Conservation (phyloP, 2,329 filamentous ascomycete species). For the Akanthomyces muscarius region DNA sequence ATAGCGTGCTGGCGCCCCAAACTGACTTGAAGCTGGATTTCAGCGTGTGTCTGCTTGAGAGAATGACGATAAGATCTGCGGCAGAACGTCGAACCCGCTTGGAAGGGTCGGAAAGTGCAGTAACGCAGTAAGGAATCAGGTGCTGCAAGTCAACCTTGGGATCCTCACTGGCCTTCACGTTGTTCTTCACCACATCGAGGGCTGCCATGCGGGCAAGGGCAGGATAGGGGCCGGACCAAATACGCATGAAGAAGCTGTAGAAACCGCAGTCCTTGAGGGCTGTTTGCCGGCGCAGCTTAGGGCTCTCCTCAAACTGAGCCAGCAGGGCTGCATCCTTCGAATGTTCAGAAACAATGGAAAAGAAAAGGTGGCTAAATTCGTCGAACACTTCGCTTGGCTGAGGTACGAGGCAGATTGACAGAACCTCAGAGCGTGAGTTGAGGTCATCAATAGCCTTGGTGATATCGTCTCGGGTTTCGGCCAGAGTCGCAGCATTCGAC, state of each 20-base stretch:
- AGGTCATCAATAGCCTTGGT: constrained; percentile 38
- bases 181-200: constrained; percentile 58
- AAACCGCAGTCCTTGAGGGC: constrained; percentile 62
- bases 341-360: constrained; percentile 47
- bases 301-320: constrained; percentile 49
- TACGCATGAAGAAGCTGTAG: constrained; percentile 69
- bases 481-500: constrained; percentile 24
- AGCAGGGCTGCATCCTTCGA: constrained; percentile 37
- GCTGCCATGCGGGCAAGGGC: constrained; percentile 65
- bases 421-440: constrained; percentile 32
- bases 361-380: constrained; percentile 56
- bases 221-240: constrained; percentile 70
- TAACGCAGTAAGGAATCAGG: constrained; percentile 75
- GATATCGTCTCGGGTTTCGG: constrained; percentile 35
- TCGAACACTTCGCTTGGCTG: constrained; percentile 51
- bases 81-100: constrained; percentile 73
- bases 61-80: constrained; percentile 58
- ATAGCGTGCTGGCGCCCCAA: constrained; percentile 64
- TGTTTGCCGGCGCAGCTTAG: constrained; percentile 50
- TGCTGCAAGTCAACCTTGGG: constrained; percentile 65
- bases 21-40: constrained; percentile 36
- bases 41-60: constrained; percentile 47
- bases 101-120: constrained; percentile 70
- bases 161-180: constrained; percentile 49
- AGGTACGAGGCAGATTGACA: constrained; percentile 51